Conservation (phyloP, 2,329 filamentous ascomycete genomes). For the Cryphonectria japonica region DNA sequence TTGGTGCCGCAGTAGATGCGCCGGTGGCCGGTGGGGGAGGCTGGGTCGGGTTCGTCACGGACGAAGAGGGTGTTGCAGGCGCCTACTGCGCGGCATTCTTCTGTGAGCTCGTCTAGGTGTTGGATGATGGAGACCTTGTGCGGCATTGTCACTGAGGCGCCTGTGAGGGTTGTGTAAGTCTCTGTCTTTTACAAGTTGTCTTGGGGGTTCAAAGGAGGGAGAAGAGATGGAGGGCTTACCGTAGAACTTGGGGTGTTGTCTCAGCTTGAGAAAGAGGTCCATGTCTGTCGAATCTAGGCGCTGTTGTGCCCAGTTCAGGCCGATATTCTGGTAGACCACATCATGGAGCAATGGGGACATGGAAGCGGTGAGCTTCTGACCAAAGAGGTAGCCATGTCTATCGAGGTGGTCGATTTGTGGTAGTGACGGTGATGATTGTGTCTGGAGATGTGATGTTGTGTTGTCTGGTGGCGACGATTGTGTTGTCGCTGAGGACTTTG, state of each 20-base stretch:
- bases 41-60: slow-evolving; percentile 46
- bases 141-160: slow-evolving; percentile 80
- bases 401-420: slow-evolving; percentile 39
- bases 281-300: slow-evolving; percentile 58
- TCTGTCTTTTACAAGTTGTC: background rate
- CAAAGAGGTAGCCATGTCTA: slow-evolving; percentile 59
- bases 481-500: slow-evolving; percentile 12
- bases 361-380: slow-evolving; percentile 58
- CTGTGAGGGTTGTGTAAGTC: slow-evolving; percentile 43
- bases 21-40: slow-evolving; percentile 39
- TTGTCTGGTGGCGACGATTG: background rate
- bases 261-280: slow-evolving; percentile 52
- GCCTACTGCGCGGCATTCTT: slow-evolving; percentile 73
- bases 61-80: slow-evolving; percentile 82
- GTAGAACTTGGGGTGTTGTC: slow-evolving; percentile 63
- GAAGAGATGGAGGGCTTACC: slow-evolving; percentile 44
- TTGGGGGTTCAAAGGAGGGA: background rate
- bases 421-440: background rate
- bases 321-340: slow-evolving; percentile 55
- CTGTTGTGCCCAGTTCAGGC: slow-evolving; percentile 55
- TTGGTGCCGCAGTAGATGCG: slow-evolving; percentile 72
- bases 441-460: slow-evolving; percentile 21
- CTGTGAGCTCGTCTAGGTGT: slow-evolving; percentile 73
- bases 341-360: slow-evolving; percentile 59
- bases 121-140: slow-evolving; percentile 78